Percentiles rank a stretch among this genome's conserved stretches.
These are phyloP conservation scores for Plasmodium vivax DNA, from an alignment of 169 alveolate species.

Conservation along the genomic window DNA sequence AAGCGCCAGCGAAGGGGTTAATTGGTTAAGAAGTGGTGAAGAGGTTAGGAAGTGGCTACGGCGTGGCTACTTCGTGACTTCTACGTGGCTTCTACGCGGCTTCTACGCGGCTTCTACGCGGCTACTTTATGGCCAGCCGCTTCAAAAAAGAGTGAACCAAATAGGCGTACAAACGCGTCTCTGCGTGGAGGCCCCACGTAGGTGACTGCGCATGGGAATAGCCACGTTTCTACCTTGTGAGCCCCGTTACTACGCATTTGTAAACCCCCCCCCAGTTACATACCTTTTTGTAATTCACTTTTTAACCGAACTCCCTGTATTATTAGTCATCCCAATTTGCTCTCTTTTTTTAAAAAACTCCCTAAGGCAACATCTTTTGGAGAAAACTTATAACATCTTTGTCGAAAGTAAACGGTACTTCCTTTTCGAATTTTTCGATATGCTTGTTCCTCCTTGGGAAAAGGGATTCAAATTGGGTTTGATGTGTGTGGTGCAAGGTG, in stretches of 20 bases:
- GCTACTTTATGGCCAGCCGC: neutral
- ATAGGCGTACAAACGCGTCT: neutral
- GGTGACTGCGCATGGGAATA: neutral
- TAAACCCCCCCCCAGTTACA: neutral
- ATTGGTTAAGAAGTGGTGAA: neutral
- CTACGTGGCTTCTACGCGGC: no score
- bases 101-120: neutral
- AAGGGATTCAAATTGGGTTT: neutral
- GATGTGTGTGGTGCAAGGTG: neutral
- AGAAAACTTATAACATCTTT: conserved; percentile 16
- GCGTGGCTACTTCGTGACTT: no score
- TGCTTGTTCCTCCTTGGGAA: conserved; percentile 36
- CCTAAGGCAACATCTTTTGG: conserved; percentile 39
- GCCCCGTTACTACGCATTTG: neutral
- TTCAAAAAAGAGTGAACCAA: neutral
- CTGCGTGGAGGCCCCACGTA: neutral
- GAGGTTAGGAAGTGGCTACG: neutral
- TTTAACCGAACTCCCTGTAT: neutral
- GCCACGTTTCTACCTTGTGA: neutral
- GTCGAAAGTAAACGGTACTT: conserved; percentile 15
- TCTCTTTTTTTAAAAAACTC: neutral
- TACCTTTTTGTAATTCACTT: neutral
- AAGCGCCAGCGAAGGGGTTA: neutral
- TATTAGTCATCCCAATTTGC: neutral
- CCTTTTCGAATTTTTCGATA: conserved; percentile 67